Evolutionary conservation across 2,329 filamentous ascomycete genomes (phyloP).

Genomic region (Sarocladium brachiariae): DNA sequence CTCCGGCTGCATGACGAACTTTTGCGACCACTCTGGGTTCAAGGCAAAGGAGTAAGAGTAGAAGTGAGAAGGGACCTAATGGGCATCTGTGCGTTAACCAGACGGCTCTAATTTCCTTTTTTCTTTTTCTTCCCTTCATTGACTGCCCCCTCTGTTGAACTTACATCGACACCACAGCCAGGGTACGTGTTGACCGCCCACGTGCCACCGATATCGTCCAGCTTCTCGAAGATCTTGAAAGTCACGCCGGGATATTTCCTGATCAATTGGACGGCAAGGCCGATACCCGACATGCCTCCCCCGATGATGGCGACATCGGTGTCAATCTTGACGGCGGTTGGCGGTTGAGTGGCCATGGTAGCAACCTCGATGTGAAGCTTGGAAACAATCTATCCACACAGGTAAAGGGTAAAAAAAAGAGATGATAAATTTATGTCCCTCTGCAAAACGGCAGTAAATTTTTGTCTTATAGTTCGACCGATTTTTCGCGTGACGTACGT

Average conservation of each 20-base stretch:
- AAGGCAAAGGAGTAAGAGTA: conserved; percentile 13
- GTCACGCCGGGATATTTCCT: conserved; percentile 14
- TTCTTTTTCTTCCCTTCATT: too few species aligned
- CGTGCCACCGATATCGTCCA: conserved; percentile 5
- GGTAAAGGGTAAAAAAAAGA: too few species aligned
- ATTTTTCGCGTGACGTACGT: too few species aligned
- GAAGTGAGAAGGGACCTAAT: conserved; percentile 9
- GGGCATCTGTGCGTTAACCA: neutral
- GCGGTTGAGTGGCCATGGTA: neutral
- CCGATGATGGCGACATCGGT: conserved; percentile 22
- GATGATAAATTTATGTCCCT: too few species aligned
- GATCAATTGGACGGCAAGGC: conserved; percentile 18
- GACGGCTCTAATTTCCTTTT: too few species aligned
- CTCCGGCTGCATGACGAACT: conserved; percentile 13
- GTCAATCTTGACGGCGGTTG: conserved; percentile 9
- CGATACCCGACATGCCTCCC: conserved; percentile 22
- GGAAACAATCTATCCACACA: neutral
- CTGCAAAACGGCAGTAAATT: too few species aligned
- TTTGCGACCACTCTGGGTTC: conserved; percentile 13
- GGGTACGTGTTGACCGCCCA: conserved; percentile 6
- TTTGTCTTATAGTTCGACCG: too few species aligned
- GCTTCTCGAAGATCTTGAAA: conserved; percentile 15
- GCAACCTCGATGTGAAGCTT: neutral
- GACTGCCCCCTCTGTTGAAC: too few species aligned
- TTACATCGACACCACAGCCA: conserved; percentile 7